These are phyloP conservation scores for Leptoxyphium fumago DNA, from an alignment of 2,329 filamentous ascomycete genomes.

Conservation along the genomic window DNA sequence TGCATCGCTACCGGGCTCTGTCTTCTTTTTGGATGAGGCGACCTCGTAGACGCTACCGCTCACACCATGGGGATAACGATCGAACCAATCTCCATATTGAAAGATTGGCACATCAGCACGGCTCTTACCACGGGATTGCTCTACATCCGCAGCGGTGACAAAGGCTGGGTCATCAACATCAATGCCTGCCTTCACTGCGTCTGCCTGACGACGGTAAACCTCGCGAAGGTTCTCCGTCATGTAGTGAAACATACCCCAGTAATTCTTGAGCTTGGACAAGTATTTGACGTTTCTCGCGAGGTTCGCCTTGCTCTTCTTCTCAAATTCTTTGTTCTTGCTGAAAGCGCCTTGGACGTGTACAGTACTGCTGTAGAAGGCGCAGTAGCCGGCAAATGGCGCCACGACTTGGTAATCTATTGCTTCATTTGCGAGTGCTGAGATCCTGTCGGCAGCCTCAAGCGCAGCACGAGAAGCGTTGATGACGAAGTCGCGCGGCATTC, in stretches of 20 bases:
- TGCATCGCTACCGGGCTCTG: conserved; percentile 70
- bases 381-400: conserved; percentile 88
- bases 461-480: conserved; percentile 60
- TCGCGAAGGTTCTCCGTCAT: conserved; percentile 87
- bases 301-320: conserved; percentile 67
- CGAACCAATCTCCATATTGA: conserved; percentile 97
- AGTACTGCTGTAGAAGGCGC: conserved; percentile 80
- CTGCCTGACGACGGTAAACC: conserved; percentile 71
- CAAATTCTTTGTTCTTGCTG: conserved; percentile 62
- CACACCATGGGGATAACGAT: conserved; percentile 83
- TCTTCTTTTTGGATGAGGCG: conserved; percentile 49
- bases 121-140: conserved; percentile 27
- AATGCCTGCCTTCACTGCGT: conserved; percentile 55
- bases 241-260: conserved; percentile 98
- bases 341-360: conserved; percentile 92
- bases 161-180: conserved; percentile 21
- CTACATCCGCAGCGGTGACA: conserved; percentile 27
- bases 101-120: conserved; percentile 40
- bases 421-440: conserved; percentile 71
- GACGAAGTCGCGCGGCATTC: conserved; percentile 65
- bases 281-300: conserved; percentile 80
- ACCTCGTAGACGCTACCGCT: conserved; percentile 73
- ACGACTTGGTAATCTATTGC: conserved; percentile 67
- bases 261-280: conserved; percentile 85
- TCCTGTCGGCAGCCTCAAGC: conserved; percentile 69